Evolutionary conservation across 139 green algal species (phyloP).

Genomic region (Ulvella scutata): DNA sequence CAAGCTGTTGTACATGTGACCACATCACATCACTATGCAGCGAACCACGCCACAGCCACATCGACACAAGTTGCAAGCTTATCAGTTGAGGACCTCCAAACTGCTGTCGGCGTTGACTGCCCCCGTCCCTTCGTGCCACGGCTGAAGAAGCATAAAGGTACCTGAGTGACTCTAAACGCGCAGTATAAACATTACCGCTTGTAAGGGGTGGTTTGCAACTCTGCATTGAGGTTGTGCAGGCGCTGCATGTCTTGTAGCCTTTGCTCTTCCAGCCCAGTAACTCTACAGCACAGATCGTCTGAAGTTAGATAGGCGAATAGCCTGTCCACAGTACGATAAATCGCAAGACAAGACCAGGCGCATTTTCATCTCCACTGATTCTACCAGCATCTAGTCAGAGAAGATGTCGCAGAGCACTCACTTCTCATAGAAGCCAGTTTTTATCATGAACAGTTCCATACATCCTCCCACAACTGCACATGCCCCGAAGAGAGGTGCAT

Average conservation of each 20-base stretch:
- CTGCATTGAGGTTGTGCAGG: background rate
- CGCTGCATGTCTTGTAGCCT: background rate
- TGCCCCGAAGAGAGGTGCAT: background rate
- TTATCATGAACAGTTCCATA: slow-evolving; percentile 88
- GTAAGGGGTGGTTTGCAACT: background rate
- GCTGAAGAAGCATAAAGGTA: no score
- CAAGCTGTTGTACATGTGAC: no score
- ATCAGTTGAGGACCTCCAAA: no score
- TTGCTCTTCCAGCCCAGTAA: background rate
- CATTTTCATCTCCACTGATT: background rate
- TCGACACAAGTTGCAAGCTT: no score
- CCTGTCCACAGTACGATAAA: no score
- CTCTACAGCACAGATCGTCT: background rate
- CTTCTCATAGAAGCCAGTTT: slow-evolving; percentile 77
- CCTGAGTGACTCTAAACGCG: no score
- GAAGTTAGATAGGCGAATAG: no score
- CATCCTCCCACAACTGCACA: slow-evolving; percentile 25
- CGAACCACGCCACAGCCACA: no score
- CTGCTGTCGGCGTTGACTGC: no score
- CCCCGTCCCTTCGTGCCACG: no score
- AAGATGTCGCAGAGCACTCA: slow-evolving; percentile 5
- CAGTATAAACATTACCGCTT: no score
- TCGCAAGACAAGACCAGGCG: background rate
- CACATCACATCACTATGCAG: no score
- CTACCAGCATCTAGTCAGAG: background rate